phyloP scores from a whole-genome alignment of 805 yeast species.

The Metschnikowia shivogae region DNA sequence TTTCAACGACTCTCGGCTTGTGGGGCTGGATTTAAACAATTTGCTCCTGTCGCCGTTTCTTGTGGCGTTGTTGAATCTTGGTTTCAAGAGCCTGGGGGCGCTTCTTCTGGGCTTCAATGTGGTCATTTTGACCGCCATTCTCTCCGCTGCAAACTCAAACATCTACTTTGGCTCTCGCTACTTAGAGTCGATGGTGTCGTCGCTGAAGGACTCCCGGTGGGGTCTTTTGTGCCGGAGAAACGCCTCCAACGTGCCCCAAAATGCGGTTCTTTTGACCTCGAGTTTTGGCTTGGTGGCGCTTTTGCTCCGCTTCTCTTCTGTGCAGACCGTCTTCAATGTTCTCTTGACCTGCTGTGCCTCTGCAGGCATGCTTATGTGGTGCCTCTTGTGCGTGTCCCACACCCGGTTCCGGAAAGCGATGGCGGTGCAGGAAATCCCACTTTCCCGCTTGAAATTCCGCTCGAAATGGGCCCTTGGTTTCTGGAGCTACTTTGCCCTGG shows the following conservation, averaged over 20 bases:
- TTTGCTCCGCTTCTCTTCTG: slow-evolving; percentile 16
- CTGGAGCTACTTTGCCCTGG: slow-evolving; percentile 17
- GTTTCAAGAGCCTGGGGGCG: slow-evolving; percentile 9
- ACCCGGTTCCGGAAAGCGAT: slow-evolving; percentile 15
- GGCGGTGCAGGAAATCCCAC: slow-evolving; percentile 6
- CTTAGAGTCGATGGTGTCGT: slow-evolving; percentile 16
- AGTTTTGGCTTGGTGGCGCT: slow-evolving; percentile 20
- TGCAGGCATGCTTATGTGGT: slow-evolving; percentile 29
- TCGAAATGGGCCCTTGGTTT: slow-evolving; percentile 8
- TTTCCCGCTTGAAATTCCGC: slow-evolving; percentile 3
- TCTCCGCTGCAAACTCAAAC: slow-evolving; percentile 29
- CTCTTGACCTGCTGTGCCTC: slow-evolving; percentile 23
- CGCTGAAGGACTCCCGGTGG: slow-evolving; percentile 5
- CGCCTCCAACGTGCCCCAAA: slow-evolving; percentile 15
- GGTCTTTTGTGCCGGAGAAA: slow-evolving; percentile 8
- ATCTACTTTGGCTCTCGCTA: slow-evolving; percentile 25
- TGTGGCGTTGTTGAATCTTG: slow-evolving; percentile 19
- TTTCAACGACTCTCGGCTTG: slow-evolving; percentile 9
- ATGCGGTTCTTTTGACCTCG: slow-evolving; percentile 19
- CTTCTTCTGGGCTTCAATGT: slow-evolving; percentile 19
- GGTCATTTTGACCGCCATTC: slow-evolving; percentile 19
- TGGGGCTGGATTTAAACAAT: slow-evolving; percentile 8
- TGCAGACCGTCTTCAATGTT: slow-evolving; percentile 16
- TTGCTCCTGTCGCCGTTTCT: slow-evolving; percentile 23
- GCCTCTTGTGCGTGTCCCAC: slow-evolving; percentile 19